Conservation (phyloP, 2,329 filamentous ascomycete genomes). For the Didymella pomorum region DNA sequence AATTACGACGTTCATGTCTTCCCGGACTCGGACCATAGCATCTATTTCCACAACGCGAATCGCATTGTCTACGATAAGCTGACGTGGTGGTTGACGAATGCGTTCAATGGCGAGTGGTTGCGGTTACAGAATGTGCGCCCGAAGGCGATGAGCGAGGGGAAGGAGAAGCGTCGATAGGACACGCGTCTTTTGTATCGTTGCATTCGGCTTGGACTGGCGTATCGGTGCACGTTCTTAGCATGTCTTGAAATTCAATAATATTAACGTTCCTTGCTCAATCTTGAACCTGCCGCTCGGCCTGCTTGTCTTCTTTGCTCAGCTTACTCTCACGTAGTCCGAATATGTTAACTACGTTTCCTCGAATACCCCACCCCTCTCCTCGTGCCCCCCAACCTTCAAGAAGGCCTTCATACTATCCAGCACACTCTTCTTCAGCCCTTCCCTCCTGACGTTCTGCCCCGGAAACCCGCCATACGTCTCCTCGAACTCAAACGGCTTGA, state of each 20-base stretch:
- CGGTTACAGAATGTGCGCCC: constrained; percentile 63
- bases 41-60: constrained; percentile 94
- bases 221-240: not conserved
- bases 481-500: constrained; percentile 69
- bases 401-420: constrained; percentile 82
- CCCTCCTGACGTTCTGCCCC: constrained; percentile 66
- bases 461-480: constrained; percentile 74
- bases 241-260: not conserved
- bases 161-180: constrained; percentile 24
- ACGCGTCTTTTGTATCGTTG: not conserved
- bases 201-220: not conserved
- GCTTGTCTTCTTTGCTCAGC: not conserved
- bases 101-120: constrained; percentile 96
- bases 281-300: not conserved
- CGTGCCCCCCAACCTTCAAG: constrained; percentile 61
- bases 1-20: constrained; percentile 98
- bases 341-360: constrained; percentile 27
- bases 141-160: constrained; percentile 39
- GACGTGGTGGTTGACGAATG: constrained; percentile 91
- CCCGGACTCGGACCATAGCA: constrained; percentile 93
- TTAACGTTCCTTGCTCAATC: not conserved
- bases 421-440: constrained; percentile 68
- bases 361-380: constrained; percentile 50
- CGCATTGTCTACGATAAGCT: constrained; percentile 89
- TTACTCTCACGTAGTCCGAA: not conserved